phyloP scores from a whole-genome alignment of 2,329 filamentous ascomycete species.

The Raffaelea albimanens region DNA sequence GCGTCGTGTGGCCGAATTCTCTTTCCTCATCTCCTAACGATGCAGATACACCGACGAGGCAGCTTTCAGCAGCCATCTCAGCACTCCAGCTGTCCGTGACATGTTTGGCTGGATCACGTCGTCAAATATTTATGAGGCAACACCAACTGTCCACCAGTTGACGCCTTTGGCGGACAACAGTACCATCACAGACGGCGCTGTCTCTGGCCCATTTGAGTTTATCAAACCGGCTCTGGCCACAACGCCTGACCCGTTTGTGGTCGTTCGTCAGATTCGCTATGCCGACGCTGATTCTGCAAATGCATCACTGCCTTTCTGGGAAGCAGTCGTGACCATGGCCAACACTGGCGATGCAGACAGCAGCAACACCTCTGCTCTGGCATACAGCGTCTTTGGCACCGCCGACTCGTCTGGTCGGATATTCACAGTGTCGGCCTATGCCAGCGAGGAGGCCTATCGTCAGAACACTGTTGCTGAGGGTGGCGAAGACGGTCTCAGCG shows the following conservation, averaged over 20 bases:
- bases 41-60: neutral
- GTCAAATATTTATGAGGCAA: neutral
- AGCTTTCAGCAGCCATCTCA: slow-evolving; percentile 2
- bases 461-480: neutral
- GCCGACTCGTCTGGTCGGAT: neutral
- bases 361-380: neutral
- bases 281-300: neutral
- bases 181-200: too few species aligned
- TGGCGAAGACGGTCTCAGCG: neutral
- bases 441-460: neutral
- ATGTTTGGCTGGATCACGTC: slow-evolving; percentile 7
- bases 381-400: slow-evolving; percentile 2
- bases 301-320: slow-evolving; percentile 1
- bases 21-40: too few species aligned
- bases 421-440: slow-evolving; percentile 1
- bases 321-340: neutral
- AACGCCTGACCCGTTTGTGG: slow-evolving; percentile 1
- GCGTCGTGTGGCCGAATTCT: too few species aligned
- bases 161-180: neutral
- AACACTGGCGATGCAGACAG: neutral
- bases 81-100: slow-evolving; percentile 1
- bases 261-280: slow-evolving; percentile 1
- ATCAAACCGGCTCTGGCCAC: neutral
- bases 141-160: slow-evolving; percentile 1
- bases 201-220: too few species aligned